Base-by-base conservation (phyloP, 352 stramenopile genomes). In the Aphanomyces invadans region DNA sequence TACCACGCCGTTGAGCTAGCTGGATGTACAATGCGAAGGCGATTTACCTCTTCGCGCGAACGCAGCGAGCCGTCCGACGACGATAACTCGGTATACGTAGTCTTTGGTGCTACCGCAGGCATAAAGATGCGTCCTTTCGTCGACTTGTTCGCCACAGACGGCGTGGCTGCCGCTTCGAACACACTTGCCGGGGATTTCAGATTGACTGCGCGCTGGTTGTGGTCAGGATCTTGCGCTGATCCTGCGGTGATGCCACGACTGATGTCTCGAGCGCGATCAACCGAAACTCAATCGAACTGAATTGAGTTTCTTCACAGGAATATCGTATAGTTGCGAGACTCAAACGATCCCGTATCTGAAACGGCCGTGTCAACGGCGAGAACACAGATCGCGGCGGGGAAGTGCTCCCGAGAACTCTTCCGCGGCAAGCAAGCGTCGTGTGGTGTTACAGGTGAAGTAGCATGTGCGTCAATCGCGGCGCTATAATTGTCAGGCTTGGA, bases 251-350 rank as follows among this genome's bases (percentile, higher is more conserved):
- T n/a, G n/a, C n/a, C n/a, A n/a, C n/a, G n/a, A n/a, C n/a, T n/a
- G n/a, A n/a, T n/a, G n/a, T n/a, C n/a, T n/a, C n/a, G n/a, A n/a
- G 49, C 25, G 25, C 10, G 49, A 33, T 21, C 21, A n/a, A 15
- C 36, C 49, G 29, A 57, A 57, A 57, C 49, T 57, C 25, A 57
- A 57, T 36, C 4, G 15, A n/a, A 29, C 7, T 32, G 4, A 57
- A 42, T 42, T 42, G 7, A 42, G 36, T 15, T 3, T 1, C 21
- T 54, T 23, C 12, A 39, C 25, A 38, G 25, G 21, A 33, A 10
- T 11, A 38, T 57, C 36, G 49, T 57, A 57, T 57, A 36, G 21
- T 1, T 23, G 11, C 0, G 46, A 54, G 17, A 57, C 49, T 57
- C 49, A 57, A 57, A 42, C 7, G 7, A 15, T 15, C 15, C 36